Conservation (phyloP, 371 early-diverging fungal genomes). For the Zopfochytrium polystomum region DNA sequence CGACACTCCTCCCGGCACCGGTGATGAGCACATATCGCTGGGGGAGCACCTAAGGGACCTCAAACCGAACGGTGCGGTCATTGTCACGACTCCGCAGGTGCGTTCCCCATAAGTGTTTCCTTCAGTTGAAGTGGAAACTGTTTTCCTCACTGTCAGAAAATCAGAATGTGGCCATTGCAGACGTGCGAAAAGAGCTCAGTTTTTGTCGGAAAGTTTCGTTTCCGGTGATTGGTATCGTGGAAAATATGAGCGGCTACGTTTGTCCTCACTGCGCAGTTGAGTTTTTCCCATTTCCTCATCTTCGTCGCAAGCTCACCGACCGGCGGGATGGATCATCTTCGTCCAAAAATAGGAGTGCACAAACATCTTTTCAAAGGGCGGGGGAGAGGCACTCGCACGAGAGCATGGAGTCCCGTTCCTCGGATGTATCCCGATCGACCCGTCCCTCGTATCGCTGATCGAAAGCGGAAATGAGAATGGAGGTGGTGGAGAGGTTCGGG, state of each 20-base stretch:
- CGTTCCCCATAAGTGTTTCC: background rate
- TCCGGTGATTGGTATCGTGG: slow-evolving; percentile 91
- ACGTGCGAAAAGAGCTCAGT: slow-evolving; percentile 93
- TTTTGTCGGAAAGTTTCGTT: slow-evolving; percentile 92
- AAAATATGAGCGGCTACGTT: slow-evolving; percentile 98
- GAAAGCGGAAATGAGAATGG: too few relatives aligned
- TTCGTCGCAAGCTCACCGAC: background rate
- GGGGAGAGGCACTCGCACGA: slow-evolving; percentile 83
- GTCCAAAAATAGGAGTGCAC: slow-evolving; percentile 76
- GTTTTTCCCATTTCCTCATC: slow-evolving; percentile 10
- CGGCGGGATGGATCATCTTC: background rate
- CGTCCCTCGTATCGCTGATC: slow-evolving; percentile 63
- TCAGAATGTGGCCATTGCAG: slow-evolving; percentile 67
- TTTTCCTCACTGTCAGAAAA: background rate
- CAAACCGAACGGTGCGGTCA: slow-evolving; percentile 80
- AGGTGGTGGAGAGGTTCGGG: too few relatives aligned
- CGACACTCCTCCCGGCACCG: slow-evolving; percentile 99
- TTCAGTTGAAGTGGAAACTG: background rate
- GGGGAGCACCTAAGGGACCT: slow-evolving; percentile 74
- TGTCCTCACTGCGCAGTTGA: slow-evolving; percentile 87
- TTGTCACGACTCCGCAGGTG: slow-evolving; percentile 91
- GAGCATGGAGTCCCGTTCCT: slow-evolving; percentile 75
- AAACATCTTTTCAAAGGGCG: slow-evolving; percentile 89
- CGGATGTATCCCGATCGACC: slow-evolving; percentile 86
- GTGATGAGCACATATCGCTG: slow-evolving; percentile 95